Evolutionary conservation across 2,329 filamentous ascomycete species (phyloP).

Genomic region (Pezicula rhizophila): DNA sequence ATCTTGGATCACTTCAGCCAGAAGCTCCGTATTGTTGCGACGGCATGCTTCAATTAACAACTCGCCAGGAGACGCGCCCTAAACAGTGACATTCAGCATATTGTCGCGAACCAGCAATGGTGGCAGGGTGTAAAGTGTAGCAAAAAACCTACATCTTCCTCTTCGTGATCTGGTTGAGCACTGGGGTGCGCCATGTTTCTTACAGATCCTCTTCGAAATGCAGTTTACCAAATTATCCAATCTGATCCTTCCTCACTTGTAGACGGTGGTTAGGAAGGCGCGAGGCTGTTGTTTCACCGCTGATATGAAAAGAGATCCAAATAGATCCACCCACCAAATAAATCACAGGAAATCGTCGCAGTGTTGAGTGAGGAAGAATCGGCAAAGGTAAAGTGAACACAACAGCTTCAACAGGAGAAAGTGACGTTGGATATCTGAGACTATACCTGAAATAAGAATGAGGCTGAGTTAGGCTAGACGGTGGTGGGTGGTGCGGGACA

Average conservation of each 20-base stretch:
- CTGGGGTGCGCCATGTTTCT: conserved; percentile 23
- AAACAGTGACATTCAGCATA: conserved; percentile 1
- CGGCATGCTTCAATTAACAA: conserved; percentile 88
- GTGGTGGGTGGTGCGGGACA: not conserved
- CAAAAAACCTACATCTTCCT: conserved; percentile 19
- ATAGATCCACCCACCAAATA: too few relatives aligned
- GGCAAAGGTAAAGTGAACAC: too few relatives aligned
- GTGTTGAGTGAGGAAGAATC: too few relatives aligned
- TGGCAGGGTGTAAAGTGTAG: not conserved
- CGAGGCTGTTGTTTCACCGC: not conserved
- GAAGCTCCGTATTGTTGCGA: conserved; percentile 82
- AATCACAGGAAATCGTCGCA: too few relatives aligned
- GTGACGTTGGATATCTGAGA: too few relatives aligned
- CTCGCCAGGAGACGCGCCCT: conserved; percentile 84
- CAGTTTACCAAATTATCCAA: not conserved
- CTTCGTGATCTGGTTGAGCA: conserved; percentile 18
- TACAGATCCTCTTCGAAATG: not conserved
- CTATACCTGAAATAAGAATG: too few relatives aligned
- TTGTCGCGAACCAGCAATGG: not conserved
- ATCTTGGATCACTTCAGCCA: conserved; percentile 66
- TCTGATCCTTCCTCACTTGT: not conserved
- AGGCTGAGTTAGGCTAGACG: too few relatives aligned
- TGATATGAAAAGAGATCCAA: too few relatives aligned
- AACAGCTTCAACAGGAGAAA: too few relatives aligned
- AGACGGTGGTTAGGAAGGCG: not conserved